Evolutionary conservation across 73 alveolate genomes (phyloP), one percentile per base, ranked within the genome.

Genomic region (Paramecium biaurelia): DNA sequence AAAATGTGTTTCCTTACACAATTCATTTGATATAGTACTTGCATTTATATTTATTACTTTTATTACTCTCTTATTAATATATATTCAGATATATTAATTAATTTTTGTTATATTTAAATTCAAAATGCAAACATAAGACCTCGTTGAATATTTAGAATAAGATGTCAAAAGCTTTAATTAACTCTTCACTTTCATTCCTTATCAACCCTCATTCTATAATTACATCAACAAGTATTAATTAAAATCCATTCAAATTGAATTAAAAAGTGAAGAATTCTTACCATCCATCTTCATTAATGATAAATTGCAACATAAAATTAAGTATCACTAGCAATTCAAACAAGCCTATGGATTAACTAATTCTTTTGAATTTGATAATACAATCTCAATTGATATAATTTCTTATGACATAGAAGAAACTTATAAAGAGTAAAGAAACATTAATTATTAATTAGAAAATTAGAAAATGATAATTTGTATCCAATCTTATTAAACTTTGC

Each of bases 191-290:
- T 20, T 24, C 26, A 79, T 79, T 43, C 90, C 90, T 9, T 79
- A 79, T 79, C 12, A 38, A 37, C 90, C 90, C 15, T 21, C 47
- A 43, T 79, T 30, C 32, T 47, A 79, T 79, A 79, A 79, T 34
- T 79, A 23, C 49, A 79, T 79, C 1, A 24, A 45, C 8, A 79
- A 79, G 47, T 79, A 79, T 47, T 30, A 79, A 45, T 30, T 42
- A 26, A 79, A 79, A 41, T 41, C 70, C 1, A 23, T 47, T 18
- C 32, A 43, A 34, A 30, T 79, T 8, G 41, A 41, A 43, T 47
- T 79, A 18, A 79, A 79, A 24, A 79, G 90, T 79, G 90, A 79
- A 41, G 90, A 79, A 45, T 79, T 79, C 28, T 11, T 79, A 43
- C 90, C 90, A 21, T 23, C 56, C 7, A 41, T 79, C 41, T 14